Conservation (phyloP, 371 early-diverging fungal genomes). For the Rhizopus arrhizus region DNA sequence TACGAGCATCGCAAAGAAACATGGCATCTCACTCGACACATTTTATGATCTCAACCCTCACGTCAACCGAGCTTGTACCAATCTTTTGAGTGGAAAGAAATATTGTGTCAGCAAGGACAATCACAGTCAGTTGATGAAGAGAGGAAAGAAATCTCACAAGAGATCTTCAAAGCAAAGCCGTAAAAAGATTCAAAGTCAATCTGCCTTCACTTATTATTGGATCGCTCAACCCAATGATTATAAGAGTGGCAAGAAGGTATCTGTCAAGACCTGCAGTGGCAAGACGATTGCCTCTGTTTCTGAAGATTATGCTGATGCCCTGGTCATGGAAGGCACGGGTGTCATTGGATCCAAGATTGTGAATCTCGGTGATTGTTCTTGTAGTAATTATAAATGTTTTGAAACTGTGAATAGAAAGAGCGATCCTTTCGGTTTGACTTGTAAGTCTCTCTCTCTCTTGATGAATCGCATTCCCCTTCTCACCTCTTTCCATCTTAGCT, state of each 20-base stretch:
- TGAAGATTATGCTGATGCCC: conserved; percentile 48
- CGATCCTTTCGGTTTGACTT: conserved; percentile 53
- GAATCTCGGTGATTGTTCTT: conserved; percentile 54
- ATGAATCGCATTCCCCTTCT: not conserved
- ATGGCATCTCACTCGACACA: conserved; percentile 26
- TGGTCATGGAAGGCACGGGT: conserved; percentile 58
- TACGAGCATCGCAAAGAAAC: conserved; percentile 35
- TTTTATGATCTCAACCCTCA: conserved; percentile 43
- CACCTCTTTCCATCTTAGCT: conserved; percentile 22
- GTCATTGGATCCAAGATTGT: conserved; percentile 49
- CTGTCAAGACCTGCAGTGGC: conserved; percentile 51
- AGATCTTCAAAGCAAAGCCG: conserved; percentile 22
- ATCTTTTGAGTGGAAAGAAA: conserved; percentile 39
- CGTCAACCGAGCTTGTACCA: conserved; percentile 38
- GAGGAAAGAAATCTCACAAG: conserved; percentile 16
- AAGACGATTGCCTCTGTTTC: conserved; percentile 46
- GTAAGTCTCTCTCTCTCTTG: conserved; percentile 11
- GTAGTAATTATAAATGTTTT: conserved; percentile 51
- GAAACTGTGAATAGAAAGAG: conserved; percentile 40
- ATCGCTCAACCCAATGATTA: conserved; percentile 46
- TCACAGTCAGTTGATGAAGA: not conserved
- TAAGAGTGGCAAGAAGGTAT: conserved; percentile 35
- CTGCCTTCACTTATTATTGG: conserved; percentile 57
- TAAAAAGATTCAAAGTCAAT: conserved; percentile 40
- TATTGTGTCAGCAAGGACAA: conserved; percentile 34